Evolutionary conservation across 1,284 basidiomycete genomes (phyloP).

Genomic region (Irpex lacteus): DNA sequence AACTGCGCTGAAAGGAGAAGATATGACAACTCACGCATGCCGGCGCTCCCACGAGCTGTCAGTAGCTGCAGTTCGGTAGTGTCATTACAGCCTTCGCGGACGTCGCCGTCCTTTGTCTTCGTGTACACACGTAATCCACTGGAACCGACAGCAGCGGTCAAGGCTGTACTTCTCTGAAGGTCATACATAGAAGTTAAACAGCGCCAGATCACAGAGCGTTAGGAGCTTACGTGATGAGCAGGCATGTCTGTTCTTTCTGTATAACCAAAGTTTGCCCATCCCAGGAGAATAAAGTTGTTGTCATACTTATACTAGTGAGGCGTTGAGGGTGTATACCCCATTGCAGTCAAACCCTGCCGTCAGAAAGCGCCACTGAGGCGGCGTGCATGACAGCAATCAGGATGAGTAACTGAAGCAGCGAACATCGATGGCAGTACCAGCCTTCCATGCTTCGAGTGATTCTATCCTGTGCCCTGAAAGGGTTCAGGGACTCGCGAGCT

Average conservation of each 20-base stretch:
- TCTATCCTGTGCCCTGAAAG: too few species aligned
- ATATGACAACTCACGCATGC: neutral
- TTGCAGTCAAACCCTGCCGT: too few species aligned
- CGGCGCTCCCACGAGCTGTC: neutral
- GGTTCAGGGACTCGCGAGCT: too few species aligned
- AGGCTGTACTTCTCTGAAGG: constrained; percentile 8
- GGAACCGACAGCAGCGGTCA: neutral
- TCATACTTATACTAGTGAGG: neutral
- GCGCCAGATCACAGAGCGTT: neutral
- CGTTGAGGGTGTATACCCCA: too few species aligned
- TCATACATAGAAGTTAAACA: neutral
- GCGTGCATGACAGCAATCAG: too few species aligned
- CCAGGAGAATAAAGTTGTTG: too few species aligned
- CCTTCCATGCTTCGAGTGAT: too few species aligned
- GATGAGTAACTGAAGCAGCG: too few species aligned
- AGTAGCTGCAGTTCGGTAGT: neutral
- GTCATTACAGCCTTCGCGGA: constrained; percentile 10
- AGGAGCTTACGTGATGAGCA: neutral
- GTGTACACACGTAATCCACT: constrained; percentile 9
- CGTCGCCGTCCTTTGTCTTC: constrained; percentile 10
- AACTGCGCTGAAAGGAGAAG: neutral
- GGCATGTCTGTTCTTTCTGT: neutral
- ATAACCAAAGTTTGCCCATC: too few species aligned
- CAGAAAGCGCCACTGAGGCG: too few species aligned
- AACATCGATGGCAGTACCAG: too few species aligned